Conservation (phyloP, 352 stramenopile species). For the Globisporangium abappressorium region DNA sequence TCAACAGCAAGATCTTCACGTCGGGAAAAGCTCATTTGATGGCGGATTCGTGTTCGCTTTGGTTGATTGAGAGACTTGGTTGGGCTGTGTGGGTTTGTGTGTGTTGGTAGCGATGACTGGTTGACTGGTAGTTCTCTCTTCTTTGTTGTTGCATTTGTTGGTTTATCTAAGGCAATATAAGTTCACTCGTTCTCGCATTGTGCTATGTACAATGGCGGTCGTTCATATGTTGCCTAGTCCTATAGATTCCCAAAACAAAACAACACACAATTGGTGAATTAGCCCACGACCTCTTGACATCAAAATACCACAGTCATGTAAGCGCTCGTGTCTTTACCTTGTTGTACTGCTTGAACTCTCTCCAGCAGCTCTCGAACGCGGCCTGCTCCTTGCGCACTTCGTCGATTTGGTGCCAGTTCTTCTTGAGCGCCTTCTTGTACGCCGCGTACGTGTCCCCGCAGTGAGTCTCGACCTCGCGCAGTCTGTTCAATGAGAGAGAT, state of each 20-base stretch:
- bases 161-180: constrained; percentile 19
- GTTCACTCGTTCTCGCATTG: constrained; percentile 12
- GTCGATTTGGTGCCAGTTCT: constrained; percentile 87
- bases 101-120: background rate
- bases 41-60: background rate
- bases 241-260: background rate
- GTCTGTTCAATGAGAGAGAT: constrained; percentile 25
- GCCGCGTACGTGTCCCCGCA: constrained; percentile 84
- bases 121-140: background rate
- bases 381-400: constrained; percentile 82
- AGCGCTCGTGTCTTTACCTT: constrained; percentile 6
- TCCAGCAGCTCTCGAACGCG: constrained; percentile 84
- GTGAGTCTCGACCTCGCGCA: constrained; percentile 75
- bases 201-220: constrained; percentile 11
- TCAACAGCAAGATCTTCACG: constrained; percentile 7
- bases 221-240: constrained; percentile 15
- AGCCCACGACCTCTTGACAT: background rate
- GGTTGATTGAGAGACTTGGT: background rate
- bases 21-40: constrained; percentile 4
- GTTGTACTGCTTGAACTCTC: constrained; percentile 72
- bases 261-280: background rate
- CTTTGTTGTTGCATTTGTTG: background rate
- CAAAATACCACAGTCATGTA: background rate
- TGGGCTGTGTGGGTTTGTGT: background rate
- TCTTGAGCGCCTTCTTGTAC: constrained; percentile 88